Base-by-base conservation (phyloP, 1,284 basidiomycete species). In the Meira miltonrushii region DNA sequence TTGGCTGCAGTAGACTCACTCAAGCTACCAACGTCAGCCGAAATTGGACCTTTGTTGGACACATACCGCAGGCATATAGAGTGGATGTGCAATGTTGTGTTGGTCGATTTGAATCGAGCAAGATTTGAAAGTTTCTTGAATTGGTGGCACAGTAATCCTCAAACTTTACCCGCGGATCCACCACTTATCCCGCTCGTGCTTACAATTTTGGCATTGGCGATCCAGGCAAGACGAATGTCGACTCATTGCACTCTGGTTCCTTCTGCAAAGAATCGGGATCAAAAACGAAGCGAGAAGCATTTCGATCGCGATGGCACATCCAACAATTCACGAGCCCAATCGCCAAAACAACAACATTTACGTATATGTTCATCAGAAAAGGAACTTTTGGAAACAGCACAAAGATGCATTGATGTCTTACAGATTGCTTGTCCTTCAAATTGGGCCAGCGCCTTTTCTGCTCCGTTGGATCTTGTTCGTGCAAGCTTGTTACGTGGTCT, bases 131-230 rank as follows among this genome's bases (percentile, higher is more conserved):
- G 60, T 54, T 71, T 71, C 59, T 60, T 70, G 1, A 56, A 62
- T 43, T 74, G 72, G 72, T 74, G 67, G 66, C 69, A 74, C 21
- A 65, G 60, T 47, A 66, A 68, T 37, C 68, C 66, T n/a, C 64
- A 62, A 47, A 68, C 64, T 25, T 64, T 73, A 59, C 71, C 69
- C 25, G 61, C 68, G n/a, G 71, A 73, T 40, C 66, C 71, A 41
- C 66, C 68, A 2, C 59, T 73, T 7, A 69, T 71, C 3, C 71
- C 71, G 3, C 54, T 74, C 37, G 54, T 71, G n/a, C 65, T 74
- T 54, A 63, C 64, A 33, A 55, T 72, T n/a, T 61, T 74, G 23
- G 72, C 72, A 2, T 62, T 74, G n/a, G 63, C 67, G 1, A 60
- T 71, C 19, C 72, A 74, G 44, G 63, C 65, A 51, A 61, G 59